Evolutionary conservation across 78 protist species (phyloP).

Genomic region (Planoprotostelium fungivorum): DNA sequence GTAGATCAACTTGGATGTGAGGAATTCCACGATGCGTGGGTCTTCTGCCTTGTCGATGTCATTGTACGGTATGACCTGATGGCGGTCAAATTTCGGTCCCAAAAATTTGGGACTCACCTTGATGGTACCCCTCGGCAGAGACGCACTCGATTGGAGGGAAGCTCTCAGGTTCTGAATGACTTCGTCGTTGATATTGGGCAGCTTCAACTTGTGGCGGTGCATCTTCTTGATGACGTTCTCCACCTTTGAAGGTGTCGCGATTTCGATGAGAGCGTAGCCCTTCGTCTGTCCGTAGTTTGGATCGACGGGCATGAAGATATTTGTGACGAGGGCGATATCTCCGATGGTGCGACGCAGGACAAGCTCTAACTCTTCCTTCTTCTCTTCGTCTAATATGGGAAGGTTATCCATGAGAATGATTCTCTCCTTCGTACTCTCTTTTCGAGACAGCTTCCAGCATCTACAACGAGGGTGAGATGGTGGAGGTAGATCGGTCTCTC

Average conservation of each 20-base stretch:
- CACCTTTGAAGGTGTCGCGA: neutral
- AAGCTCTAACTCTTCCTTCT: neutral
- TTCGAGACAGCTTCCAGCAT: neutral
- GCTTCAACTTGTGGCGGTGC: neutral
- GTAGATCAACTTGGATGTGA: neutral
- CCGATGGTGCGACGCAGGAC: neutral
- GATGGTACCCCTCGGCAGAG: neutral
- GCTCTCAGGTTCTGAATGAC: neutral
- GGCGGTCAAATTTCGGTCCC: neutral
- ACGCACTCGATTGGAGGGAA: neutral
- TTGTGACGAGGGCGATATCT: neutral
- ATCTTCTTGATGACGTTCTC: conserved; percentile 4
- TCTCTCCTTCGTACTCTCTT: neutral
- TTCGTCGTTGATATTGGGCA: neutral
- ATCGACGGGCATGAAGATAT: neutral
- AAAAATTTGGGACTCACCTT: neutral
- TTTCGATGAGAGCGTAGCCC: neutral
- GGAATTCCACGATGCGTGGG: neutral
- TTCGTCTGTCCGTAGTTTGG: neutral
- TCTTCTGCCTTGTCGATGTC: neutral
- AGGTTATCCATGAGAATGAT: conserved; percentile 1
- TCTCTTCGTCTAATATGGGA: neutral
- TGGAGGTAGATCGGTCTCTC: neutral
- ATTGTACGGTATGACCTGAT: neutral
- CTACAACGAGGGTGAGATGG: neutral